Base-by-base conservation (phyloP, 2,329 filamentous ascomycete species). In the Parastagonospora nodorum region DNA sequence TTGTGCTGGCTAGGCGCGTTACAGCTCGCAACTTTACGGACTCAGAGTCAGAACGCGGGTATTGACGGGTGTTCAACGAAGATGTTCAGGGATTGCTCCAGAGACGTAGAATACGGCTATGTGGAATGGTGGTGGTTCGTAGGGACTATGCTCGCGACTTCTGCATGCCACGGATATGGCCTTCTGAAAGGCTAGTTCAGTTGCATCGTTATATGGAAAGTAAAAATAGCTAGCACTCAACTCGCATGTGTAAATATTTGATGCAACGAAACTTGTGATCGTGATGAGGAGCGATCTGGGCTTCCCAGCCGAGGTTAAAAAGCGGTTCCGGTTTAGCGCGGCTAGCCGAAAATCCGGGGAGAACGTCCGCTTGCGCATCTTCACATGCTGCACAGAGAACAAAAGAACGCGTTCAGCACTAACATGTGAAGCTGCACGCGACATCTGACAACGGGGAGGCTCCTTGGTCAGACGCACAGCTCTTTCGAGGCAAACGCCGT, bases 1-100 rank as follows among this genome's bases (percentile, higher is more conserved):
- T 16, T 85, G 81, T 66, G 61, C 39, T 51, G 53, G 60, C 4
- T 53, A 60, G 47, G 70, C 67, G 55, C 57, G 50, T 33, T 42
- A 54, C 30, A 46, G 66, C 1, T 72, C 62, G 42, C 45, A 43
- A n/a, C 32, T 9, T 59, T 55, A 56, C 36, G 44, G 19, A 12
- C 5, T 8, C 36, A 42, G 1, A n/a, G 11, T 9, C 29, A 15
- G 10, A 31, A 42, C 10, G 24, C 37, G 8, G 37, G 30, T n/a
- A 45, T 38, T 45, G 8, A 16, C n/a, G 28, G 47, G 16, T 53
- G 41, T 16, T 31, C 33, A 9, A 8, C 32, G 45, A 48, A 31
- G 6, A 30, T 27, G 27, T 11, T 15, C 10, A 30, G 24, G 32
- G 39, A 37, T 37, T 27, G 41, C 15, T 45, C 33, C 29, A 31